These are phyloP conservation scores for Trypanosoma platydactyli DNA, from an alignment of 208 protist genomes.

Conservation along the genomic window DNA sequence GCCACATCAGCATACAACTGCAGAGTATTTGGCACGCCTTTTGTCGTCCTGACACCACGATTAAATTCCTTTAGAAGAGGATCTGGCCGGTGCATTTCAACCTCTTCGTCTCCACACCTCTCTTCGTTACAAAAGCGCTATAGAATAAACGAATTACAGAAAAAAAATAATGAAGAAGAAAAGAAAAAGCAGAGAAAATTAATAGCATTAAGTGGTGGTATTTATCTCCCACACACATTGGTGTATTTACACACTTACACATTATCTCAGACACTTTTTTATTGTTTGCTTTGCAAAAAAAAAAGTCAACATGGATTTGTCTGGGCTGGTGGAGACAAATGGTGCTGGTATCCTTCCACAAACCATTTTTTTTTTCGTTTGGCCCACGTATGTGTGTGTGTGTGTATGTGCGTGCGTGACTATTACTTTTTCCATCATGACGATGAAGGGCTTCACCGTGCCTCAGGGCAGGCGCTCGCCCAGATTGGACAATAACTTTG, in stretches of 20 bases:
- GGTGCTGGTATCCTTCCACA: neutral
- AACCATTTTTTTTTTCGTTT: conserved; percentile 6
- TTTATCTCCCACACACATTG: too few relatives aligned
- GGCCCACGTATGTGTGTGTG: conserved; percentile 11
- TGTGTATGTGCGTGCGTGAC: neutral
- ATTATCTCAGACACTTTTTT: too few relatives aligned
- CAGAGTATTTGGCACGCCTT: neutral
- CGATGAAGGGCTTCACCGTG: neutral
- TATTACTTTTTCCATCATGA: neutral
- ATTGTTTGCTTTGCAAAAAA: neutral
- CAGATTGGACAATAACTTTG: conserved; percentile 46
- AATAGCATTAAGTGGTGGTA: too few relatives aligned
- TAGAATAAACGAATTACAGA: too few relatives aligned
- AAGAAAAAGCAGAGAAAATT: too few relatives aligned
- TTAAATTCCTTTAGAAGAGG: conserved; percentile 3
- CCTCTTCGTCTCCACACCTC: too few relatives aligned
- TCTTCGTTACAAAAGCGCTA: too few relatives aligned
- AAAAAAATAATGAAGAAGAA: too few relatives aligned
- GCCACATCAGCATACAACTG: neutral
- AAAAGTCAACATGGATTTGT: neutral
- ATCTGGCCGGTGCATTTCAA: conserved; percentile 22
- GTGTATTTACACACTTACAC: too few relatives aligned
- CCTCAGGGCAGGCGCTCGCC: conserved; percentile 30
- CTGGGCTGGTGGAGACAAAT: neutral
- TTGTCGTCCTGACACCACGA: neutral